These are phyloP conservation scores for Echria macrotheca DNA, from an alignment of 495 filamentous ascomycete genomes.

Conservation along the genomic window DNA sequence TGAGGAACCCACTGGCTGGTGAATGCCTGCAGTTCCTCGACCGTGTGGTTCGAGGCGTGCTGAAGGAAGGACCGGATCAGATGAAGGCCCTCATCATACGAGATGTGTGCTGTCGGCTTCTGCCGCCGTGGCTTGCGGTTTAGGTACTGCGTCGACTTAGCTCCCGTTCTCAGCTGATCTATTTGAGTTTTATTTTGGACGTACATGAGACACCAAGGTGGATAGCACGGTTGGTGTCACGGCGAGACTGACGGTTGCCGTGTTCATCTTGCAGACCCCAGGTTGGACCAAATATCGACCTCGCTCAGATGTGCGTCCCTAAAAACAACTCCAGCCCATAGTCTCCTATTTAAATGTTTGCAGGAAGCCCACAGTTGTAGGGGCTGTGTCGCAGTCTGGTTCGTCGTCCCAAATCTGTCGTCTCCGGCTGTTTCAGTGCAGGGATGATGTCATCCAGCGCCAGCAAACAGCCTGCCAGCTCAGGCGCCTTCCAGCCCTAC, in stretches of 20 bases:
- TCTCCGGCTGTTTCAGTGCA: slow-evolving; percentile 2
- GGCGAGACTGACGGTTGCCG: slow-evolving; percentile 63
- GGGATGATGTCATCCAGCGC: slow-evolving; percentile 22
- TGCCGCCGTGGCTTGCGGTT: slow-evolving; percentile 67
- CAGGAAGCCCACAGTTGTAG: too few species aligned
- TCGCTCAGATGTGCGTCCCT: too few species aligned
- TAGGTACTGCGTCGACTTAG: slow-evolving; percentile 55
- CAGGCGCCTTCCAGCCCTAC: neutral
- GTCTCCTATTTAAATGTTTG: too few species aligned
- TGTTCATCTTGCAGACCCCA: slow-evolving; percentile 50
- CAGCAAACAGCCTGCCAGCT: neutral
- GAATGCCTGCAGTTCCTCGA: slow-evolving; percentile 89
- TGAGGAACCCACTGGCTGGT: slow-evolving; percentile 84
- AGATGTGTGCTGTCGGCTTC: slow-evolving; percentile 79
- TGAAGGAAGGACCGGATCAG: slow-evolving; percentile 78
- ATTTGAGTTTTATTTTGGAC: slow-evolving; percentile 24
- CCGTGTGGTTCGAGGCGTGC: slow-evolving; percentile 77
- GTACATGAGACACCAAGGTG: slow-evolving; percentile 73
- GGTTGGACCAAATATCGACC: too few species aligned
- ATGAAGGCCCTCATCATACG: slow-evolving; percentile 90
- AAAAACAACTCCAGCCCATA: too few species aligned
- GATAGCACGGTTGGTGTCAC: slow-evolving; percentile 74
- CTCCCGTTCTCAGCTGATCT: neutral
- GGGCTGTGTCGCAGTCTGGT: neutral
- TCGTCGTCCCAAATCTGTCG: neutral